Conservation (phyloP, 2,329 filamentous ascomycete species). For the Fusarium devonianum region DNA sequence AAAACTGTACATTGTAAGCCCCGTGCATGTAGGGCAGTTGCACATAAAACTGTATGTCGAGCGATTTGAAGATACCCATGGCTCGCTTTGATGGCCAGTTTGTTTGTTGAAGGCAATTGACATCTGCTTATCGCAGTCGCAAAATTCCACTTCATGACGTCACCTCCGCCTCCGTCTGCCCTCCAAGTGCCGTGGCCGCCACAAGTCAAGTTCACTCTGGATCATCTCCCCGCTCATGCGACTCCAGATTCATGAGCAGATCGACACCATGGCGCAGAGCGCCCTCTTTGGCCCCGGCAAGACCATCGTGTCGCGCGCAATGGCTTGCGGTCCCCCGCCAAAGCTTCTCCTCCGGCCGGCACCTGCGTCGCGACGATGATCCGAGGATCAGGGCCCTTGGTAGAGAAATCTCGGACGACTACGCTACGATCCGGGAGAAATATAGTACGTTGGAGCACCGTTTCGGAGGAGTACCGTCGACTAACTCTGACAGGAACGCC, state of each 20-base stretch:
- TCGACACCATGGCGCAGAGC: conserved; percentile 26
- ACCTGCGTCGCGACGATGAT: conserved; percentile 41
- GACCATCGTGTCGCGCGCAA: conserved; percentile 7
- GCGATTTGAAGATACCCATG: too few relatives aligned
- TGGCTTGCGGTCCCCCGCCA: conserved; percentile 6
- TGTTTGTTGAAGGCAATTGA: too few relatives aligned
- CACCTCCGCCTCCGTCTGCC: conserved; percentile 9
- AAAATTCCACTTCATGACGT: conserved; percentile 29
- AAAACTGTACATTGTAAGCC: too few relatives aligned
- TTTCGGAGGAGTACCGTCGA: conserved; percentile 5
- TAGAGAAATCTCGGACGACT: conserved; percentile 55
- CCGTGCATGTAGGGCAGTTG: too few relatives aligned
- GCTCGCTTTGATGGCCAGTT: too few relatives aligned
- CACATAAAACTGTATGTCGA: too few relatives aligned
- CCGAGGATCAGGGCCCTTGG: conserved; percentile 52
- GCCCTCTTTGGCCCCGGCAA: neutral
- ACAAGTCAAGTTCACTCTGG: conserved; percentile 6
- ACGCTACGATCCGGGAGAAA: conserved; percentile 52
- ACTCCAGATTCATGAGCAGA: conserved; percentile 32
- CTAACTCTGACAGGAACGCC: conserved; percentile 55
- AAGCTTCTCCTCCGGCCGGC: conserved; percentile 19
- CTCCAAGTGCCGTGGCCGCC: conserved; percentile 1
- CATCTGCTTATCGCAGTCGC: conserved; percentile 6
- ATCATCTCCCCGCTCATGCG: conserved; percentile 8
- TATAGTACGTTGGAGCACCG: conserved; percentile 49